Conservation (phyloP, 2,329 filamentous ascomycete genomes). For the Trichophyton verrucosum region DNA sequence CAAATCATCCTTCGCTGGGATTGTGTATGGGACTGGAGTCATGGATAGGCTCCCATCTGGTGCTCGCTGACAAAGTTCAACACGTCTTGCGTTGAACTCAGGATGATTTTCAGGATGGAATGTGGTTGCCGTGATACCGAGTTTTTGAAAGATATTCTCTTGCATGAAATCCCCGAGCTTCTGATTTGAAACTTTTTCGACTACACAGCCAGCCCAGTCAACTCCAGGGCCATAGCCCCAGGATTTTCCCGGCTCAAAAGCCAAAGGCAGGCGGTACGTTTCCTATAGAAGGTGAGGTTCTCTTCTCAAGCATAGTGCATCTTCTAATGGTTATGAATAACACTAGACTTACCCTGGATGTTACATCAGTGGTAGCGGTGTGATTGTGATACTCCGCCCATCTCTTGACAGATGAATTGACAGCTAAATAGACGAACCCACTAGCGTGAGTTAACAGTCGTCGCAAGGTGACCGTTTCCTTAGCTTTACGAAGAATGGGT, state of each 20-base stretch:
- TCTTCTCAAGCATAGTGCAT: background rate
- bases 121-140: constrained; percentile 5
- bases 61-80: constrained; percentile 7
- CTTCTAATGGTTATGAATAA: background rate
- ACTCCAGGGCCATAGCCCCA: constrained; percentile 40
- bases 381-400: background rate
- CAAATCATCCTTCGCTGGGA: constrained; percentile 10
- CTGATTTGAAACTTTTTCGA: constrained; percentile 13
- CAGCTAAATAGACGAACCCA: constrained; percentile 6
- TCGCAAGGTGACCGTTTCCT: background rate
- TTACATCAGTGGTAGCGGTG: background rate
- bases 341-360: background rate
- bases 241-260: constrained; percentile 38
- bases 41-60: constrained; percentile 3
- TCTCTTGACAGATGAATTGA: background rate
- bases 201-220: constrained; percentile 39
- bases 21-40: background rate
- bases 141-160: constrained; percentile 2
- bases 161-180: constrained; percentile 6
- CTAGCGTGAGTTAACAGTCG: constrained; percentile 8
- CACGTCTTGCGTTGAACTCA: background rate
- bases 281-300: background rate
- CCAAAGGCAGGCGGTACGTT: constrained; percentile 25
- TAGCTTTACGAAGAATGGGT: background rate
- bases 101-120: constrained; percentile 3